A percentile compares a stretch with the other conserved stretches of the same genome.
Conservation (phyloP, 176 grass and related monocot species). For the Zoysia pacifica region DNA sequence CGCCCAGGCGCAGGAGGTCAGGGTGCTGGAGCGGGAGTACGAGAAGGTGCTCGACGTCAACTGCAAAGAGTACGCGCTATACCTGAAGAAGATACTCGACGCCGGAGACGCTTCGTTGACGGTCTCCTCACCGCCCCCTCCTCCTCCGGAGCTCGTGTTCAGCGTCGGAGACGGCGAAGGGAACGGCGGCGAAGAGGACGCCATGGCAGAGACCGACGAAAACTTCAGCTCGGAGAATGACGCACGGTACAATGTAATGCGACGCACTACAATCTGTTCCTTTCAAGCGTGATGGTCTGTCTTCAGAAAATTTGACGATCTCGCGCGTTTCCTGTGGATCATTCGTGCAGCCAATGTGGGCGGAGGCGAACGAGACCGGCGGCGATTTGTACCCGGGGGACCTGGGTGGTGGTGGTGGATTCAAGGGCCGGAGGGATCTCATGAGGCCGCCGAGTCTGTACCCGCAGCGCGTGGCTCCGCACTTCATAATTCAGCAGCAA, state of each 20-base stretch:
- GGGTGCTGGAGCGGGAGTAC: constrained; percentile 54
- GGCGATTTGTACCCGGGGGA: constrained; percentile 47
- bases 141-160: constrained; percentile 47
- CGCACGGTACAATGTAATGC: constrained; percentile 58
- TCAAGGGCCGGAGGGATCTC: constrained; percentile 34
- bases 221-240: constrained; percentile 36
- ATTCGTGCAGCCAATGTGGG: constrained; percentile 59
- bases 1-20: constrained; percentile 55
- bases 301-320: neutral
- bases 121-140: neutral
- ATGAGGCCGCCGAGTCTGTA: constrained; percentile 51
- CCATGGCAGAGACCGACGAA: constrained; percentile 24
- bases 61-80: constrained; percentile 55
- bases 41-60: constrained; percentile 60
- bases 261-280: neutral
- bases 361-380: neutral
- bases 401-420: constrained; percentile 22
- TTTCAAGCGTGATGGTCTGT: neutral
- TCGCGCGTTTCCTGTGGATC: too few species aligned
- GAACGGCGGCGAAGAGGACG: constrained; percentile 15
- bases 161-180: neutral
- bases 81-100: constrained; percentile 56
- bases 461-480: constrained; percentile 63
- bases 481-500: constrained; percentile 49
- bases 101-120: neutral